A percentile compares a stretch with the other conserved stretches of the same genome.
Conservation (phyloP, 441 rosid species). For the Erodium chrysanthum region DNA sequence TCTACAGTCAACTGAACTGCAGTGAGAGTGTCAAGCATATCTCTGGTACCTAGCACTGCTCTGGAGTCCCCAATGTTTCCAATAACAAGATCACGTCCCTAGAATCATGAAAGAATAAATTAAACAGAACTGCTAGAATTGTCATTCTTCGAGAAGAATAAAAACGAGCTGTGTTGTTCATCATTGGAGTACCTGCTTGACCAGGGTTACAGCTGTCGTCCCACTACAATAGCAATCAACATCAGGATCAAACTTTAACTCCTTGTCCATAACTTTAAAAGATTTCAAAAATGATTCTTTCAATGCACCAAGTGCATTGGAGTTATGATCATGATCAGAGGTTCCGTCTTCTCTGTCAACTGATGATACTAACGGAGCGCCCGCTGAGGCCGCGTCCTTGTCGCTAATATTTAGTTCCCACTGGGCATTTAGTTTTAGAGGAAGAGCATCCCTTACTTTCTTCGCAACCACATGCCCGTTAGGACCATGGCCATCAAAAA, state of each 20-base stretch:
- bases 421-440: constrained; percentile 17
- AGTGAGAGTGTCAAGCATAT: too few species aligned
- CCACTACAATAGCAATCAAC: constrained; percentile 26
- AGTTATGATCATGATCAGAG: neutral
- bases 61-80: constrained; percentile 15
- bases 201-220: constrained; percentile 23
- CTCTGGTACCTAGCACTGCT: too few species aligned
- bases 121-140: neutral
- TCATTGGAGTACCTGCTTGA: constrained; percentile 20
- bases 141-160: neutral
- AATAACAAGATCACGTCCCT: constrained; percentile 19
- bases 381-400: neutral
- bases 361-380: neutral
- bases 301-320: constrained; percentile 13
- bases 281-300: constrained; percentile 21
- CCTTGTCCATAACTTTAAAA: constrained; percentile 23
- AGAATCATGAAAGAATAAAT: neutral
- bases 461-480: constrained; percentile 23
- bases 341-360: constrained; percentile 9
- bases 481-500: constrained; percentile 25
- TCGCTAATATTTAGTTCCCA: constrained; percentile 11
- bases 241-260: constrained; percentile 17
- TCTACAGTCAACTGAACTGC: too few species aligned
- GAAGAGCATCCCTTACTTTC: constrained; percentile 24
- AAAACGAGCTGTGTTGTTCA: neutral